Evolutionary conservation across 371 early-diverging fungal genomes (phyloP), one percentile per base, ranked within the genome.

Genomic region (Haplosporangium sp.): DNA sequence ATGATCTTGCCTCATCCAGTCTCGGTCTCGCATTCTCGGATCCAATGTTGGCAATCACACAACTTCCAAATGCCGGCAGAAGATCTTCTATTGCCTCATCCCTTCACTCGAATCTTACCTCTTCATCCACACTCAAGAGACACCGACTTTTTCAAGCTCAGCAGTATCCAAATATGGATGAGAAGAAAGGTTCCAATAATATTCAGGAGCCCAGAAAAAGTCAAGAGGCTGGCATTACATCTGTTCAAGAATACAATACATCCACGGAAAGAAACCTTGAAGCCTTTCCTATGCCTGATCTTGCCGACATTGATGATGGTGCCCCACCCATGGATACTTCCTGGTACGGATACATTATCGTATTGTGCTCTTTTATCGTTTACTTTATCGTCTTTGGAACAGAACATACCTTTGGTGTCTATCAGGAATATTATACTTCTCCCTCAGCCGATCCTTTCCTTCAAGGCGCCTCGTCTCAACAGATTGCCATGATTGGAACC

Each of bases 301-400:
- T 68, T 13, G 15, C 56, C 2, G 62, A 64, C 17, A 56, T 69
- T 19, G 76, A 76, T 34, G 66, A 66, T 34, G 66, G 67, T 2
- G 27, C 70, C 0, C 79, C 79, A 8, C 79, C 79, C 37, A 71
- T 78, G 79, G 79, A 78, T 48, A 74, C 53, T 2, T 71, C 67
- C n/a, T 71, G 86, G n/a, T 87, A 89, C 56, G 91, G 89, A 19
- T 93, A 91, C 87, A 52, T 87, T 3, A 84, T 91, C 13, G 90
- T 90, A 0, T 59, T 77, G 3, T 74, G 87, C 5, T 87, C 86
- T 2, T 92, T 88, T 68, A 60, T 89, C 15, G 85, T 88, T 42
- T 84, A 88, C 42, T 82, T 89, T 48, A 84, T 87, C 44, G 85
- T 87, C n/a, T 86, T 90, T 74, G 93, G 92, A 53, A 81, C 71